Conservation (phyloP, 2,329 filamentous ascomycete genomes). For the Trichoderma afroharzianum region DNA sequence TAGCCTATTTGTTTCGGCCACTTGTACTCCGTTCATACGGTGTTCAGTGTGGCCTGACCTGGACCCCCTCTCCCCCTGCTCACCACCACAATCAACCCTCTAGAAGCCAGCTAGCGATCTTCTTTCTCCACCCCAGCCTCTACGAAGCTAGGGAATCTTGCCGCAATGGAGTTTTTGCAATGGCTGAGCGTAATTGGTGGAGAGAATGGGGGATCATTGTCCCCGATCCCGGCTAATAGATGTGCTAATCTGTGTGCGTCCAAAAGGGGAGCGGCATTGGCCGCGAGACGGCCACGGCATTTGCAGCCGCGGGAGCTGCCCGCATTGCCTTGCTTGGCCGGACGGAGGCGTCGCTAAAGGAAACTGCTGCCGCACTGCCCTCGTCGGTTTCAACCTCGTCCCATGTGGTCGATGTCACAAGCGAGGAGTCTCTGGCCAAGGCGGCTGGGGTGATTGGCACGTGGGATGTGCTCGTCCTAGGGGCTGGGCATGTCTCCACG, state of each 20-base stretch:
- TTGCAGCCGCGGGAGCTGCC: constrained; percentile 11
- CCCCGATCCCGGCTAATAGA: background rate
- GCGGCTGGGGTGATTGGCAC: constrained; percentile 18
- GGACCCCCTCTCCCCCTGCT: background rate
- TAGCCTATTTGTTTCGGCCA: background rate
- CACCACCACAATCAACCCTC: background rate
- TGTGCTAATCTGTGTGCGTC: background rate
- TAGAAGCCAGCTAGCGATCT: background rate
- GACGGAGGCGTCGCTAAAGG: background rate
- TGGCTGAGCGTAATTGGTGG: background rate
- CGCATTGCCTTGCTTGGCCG: constrained; percentile 7
- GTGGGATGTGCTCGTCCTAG: constrained; percentile 22
- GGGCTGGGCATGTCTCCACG: constrained; percentile 18
- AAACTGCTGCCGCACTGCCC: constrained; percentile 1
- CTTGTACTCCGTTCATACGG: background rate
- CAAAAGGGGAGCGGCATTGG: constrained; percentile 11
- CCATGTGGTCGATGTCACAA: constrained; percentile 7
- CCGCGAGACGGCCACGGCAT: constrained; percentile 8
- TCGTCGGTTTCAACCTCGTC: background rate
- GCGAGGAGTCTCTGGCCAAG: constrained; percentile 1
- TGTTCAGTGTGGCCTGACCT: background rate
- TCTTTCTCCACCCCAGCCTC: background rate
- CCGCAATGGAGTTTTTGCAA: background rate
- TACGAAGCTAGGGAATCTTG: background rate
- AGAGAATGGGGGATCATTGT: background rate